These are phyloP conservation scores for Saccharomycopsis hybrid DNA, from an alignment of 1,139 yeast genomes.

Conservation along the genomic window DNA sequence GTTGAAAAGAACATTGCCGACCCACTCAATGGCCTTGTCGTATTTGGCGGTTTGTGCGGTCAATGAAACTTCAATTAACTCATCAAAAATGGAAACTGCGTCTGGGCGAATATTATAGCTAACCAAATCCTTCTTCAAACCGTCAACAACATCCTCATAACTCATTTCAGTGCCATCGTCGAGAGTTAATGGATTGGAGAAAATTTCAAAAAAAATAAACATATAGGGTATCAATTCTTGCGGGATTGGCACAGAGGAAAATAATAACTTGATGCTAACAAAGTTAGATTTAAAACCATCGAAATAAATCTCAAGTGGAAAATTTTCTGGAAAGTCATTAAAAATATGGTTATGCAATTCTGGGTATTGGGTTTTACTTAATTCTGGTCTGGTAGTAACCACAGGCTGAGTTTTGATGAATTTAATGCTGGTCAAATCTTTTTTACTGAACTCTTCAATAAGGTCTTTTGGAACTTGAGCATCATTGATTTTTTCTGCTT, in stretches of 20 bases:
- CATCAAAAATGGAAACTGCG: slow-evolving; percentile 56
- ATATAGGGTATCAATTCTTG: slow-evolving; percentile 57
- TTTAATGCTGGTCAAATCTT: slow-evolving; percentile 68
- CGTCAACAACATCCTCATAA: slow-evolving; percentile 69
- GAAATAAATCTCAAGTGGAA: slow-evolving; percentile 69
- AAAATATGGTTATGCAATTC: slow-evolving; percentile 29
- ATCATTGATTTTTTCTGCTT: slow-evolving; percentile 66
- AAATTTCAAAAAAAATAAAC: slow-evolving; percentile 58
- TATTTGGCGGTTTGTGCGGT: slow-evolving; percentile 63
- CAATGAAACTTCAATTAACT: slow-evolving; percentile 54
- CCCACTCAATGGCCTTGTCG: slow-evolving; percentile 67
- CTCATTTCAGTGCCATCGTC: slow-evolving; percentile 55
- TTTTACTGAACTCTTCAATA: slow-evolving; percentile 53
- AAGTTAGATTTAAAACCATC: slow-evolving; percentile 80
- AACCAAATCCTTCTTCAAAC: slow-evolving; percentile 68
- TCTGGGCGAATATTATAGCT: slow-evolving; percentile 52
- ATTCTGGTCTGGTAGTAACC: slow-evolving; percentile 30
- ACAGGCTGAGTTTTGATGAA: slow-evolving; percentile 67
- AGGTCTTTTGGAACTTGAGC: slow-evolving; percentile 66
- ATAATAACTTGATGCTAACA: slow-evolving; percentile 58
- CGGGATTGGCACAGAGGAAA: slow-evolving; percentile 60
- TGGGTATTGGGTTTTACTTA: slow-evolving; percentile 29
- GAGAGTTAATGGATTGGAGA: slow-evolving; percentile 64
- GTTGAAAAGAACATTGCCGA: slow-evolving; percentile 54
- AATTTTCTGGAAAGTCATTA: slow-evolving; percentile 37